These are phyloP conservation scores for Penicillium rolfsii DNA, from an alignment of 2,329 filamentous ascomycete species.

Conservation along the genomic window DNA sequence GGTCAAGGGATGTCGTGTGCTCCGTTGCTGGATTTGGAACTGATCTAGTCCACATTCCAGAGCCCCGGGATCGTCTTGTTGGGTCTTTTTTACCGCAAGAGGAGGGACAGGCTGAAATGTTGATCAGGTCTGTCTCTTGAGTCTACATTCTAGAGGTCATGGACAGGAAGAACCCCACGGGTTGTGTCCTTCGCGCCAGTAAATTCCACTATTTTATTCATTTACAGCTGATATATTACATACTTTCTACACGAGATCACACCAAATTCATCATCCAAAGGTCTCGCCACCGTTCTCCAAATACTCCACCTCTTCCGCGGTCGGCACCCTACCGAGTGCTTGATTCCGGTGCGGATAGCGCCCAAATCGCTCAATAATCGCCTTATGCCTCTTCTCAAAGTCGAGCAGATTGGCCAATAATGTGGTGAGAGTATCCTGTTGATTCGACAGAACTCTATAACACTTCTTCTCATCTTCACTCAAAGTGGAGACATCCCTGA, in stretches of 20 bases:
- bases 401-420: constrained; percentile 19
- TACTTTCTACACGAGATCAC: background rate
- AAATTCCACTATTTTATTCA: background rate
- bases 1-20: constrained; percentile 14
- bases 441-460: constrained; percentile 12
- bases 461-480: constrained; percentile 23
- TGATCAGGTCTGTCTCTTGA: background rate
- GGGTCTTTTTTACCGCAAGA: background rate
- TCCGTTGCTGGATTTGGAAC: constrained; percentile 12
- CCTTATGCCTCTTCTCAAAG: constrained; percentile 29
- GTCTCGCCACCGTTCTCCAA: constrained; percentile 30
- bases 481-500: constrained; percentile 13
- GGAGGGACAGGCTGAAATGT: background rate
- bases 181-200: background rate
- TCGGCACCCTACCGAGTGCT: constrained; percentile 26
- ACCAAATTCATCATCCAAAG: constrained; percentile 12
- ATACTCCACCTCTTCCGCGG: constrained; percentile 28
- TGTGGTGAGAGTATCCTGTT: constrained; percentile 14
- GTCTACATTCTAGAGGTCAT: background rate
- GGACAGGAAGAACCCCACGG: background rate
- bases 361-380: constrained; percentile 32
- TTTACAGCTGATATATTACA: background rate
- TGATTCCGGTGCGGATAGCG: constrained; percentile 33
- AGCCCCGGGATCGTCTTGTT: background rate
- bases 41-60: background rate